Evolutionary conservation across 2,329 filamentous ascomycete genomes (phyloP).

Genomic region (Phialocephala subalpina): DNA sequence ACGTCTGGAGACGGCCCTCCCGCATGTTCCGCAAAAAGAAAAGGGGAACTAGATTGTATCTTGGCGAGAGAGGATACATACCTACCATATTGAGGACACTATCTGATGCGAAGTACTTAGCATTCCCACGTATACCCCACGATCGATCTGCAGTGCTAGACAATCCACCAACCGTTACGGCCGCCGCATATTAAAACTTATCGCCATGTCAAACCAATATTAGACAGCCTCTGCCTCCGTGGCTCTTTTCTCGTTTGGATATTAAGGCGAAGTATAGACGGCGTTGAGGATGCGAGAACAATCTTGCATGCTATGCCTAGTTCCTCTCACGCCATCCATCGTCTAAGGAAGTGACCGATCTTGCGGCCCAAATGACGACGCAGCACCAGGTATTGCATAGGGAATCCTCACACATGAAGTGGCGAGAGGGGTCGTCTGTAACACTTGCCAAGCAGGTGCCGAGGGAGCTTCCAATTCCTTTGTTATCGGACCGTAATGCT

Average conservation of each 20-base stretch:
- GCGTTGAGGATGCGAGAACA: not conserved
- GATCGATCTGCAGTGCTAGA: not conserved
- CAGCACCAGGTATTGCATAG: constrained; percentile 7
- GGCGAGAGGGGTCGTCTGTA: constrained; percentile 13
- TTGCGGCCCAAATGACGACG: constrained; percentile 19
- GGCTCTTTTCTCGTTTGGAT: constrained; percentile 12
- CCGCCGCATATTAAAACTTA: constrained; percentile 25
- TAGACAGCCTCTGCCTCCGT: constrained; percentile 2
- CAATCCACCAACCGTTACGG: constrained; percentile 14
- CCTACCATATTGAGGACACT: constrained; percentile 11
- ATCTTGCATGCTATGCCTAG: constrained; percentile 10
- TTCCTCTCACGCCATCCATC: not conserved
- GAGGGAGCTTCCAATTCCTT: not conserved
- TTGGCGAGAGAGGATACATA: constrained; percentile 16
- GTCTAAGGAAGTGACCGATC: constrained; percentile 13
- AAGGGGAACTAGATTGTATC: constrained; percentile 13
- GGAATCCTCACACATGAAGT: constrained; percentile 11
- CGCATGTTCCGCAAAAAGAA: constrained; percentile 4
- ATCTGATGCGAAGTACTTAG: not conserved
- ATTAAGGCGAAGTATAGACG: not conserved
- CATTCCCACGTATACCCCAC: too few relatives aligned
- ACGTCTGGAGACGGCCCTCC: constrained; percentile 3
- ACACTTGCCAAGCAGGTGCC: not conserved
- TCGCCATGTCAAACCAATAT: too few relatives aligned
- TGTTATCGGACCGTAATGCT: constrained; percentile 10